Conservation (phyloP, 2,329 filamentous ascomycete genomes). For the Penicillium thymicola region DNA sequence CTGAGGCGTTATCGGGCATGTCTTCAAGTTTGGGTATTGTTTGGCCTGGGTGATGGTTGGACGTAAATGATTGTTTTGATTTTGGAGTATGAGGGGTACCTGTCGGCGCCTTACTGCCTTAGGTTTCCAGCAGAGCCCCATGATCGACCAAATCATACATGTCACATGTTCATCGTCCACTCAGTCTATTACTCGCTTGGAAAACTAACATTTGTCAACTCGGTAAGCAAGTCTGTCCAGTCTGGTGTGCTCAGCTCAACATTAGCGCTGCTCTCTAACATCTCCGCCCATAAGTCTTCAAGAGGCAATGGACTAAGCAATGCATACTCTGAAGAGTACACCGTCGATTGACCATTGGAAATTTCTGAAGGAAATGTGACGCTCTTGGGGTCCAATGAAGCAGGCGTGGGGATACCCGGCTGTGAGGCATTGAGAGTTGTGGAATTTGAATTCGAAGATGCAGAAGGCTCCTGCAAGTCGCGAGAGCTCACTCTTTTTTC, state of each 20-base stretch:
- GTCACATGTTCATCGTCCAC: neutral
- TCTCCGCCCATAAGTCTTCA: slow-evolving; percentile 34
- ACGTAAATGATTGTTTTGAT: neutral
- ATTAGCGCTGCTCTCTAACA: slow-evolving; percentile 28
- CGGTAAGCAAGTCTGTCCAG: slow-evolving; percentile 31
- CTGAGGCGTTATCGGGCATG: neutral
- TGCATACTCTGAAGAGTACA: neutral
- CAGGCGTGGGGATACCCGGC: neutral
- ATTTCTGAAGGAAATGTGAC: neutral
- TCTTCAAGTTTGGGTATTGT: neutral
- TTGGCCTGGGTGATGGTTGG: neutral
- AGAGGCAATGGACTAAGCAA: slow-evolving; percentile 13
- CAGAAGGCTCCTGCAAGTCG: neutral
- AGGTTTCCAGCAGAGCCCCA: neutral
- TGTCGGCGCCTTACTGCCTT: neutral
- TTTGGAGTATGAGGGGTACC: neutral
- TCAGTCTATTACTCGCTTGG: slow-evolving; percentile 11
- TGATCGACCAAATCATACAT: neutral
- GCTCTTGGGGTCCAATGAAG: neutral
- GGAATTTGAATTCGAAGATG: neutral
- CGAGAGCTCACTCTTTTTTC: slow-evolving; percentile 8
- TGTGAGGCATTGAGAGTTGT: neutral
- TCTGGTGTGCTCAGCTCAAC: slow-evolving; percentile 24
- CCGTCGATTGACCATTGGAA: neutral
- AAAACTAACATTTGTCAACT: slow-evolving; percentile 24